Conservation (phyloP, 2,329 filamentous ascomycete genomes). For the Aureobasidium sp. region DNA sequence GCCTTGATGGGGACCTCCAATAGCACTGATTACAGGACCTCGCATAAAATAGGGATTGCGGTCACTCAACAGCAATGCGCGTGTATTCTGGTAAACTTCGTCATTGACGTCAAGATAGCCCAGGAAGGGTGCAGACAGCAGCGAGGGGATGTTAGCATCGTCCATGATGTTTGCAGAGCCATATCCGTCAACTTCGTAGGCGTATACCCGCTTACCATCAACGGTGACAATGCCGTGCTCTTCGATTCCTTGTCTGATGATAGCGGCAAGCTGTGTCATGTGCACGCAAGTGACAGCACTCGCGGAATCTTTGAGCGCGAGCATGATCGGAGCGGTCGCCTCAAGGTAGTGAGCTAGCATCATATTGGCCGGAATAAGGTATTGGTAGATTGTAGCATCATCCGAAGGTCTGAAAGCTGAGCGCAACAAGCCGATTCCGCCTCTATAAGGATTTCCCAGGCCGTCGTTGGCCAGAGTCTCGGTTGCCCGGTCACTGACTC, state of each 20-base stretch:
- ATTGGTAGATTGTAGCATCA: slow-evolving; percentile 41
- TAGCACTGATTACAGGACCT: slow-evolving; percentile 39
- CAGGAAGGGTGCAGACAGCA: slow-evolving; percentile 56
- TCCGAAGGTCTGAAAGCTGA: slow-evolving; percentile 43
- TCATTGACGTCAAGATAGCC: slow-evolving; percentile 42
- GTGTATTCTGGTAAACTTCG: slow-evolving; percentile 37
- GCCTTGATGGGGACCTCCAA: slow-evolving; percentile 42
- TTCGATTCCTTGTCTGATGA: slow-evolving; percentile 36
- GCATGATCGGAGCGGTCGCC: slow-evolving; percentile 45
- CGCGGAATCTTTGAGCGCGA: slow-evolving; percentile 33
- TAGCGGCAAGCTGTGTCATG: slow-evolving; percentile 49
- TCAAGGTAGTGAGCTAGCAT: slow-evolving; percentile 61
- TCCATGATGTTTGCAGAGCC: slow-evolving; percentile 50
- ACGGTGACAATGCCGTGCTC: slow-evolving; percentile 32
- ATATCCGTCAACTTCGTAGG: slow-evolving; percentile 42
- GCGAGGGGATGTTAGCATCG: slow-evolving; percentile 58
- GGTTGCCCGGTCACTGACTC: slow-evolving; percentile 35
- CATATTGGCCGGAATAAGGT: slow-evolving; percentile 50
- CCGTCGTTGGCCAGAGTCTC: slow-evolving; percentile 45
- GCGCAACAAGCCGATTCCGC: slow-evolving; percentile 40
- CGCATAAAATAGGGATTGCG: slow-evolving; percentile 43
- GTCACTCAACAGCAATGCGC: slow-evolving; percentile 33
- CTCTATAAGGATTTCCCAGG: slow-evolving; percentile 42
- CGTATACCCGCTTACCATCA: slow-evolving; percentile 33
- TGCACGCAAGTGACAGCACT: slow-evolving; percentile 43